Base-by-base conservation (phyloP, 2,329 filamentous ascomycete species). In the Colletotrichum lini region DNA sequence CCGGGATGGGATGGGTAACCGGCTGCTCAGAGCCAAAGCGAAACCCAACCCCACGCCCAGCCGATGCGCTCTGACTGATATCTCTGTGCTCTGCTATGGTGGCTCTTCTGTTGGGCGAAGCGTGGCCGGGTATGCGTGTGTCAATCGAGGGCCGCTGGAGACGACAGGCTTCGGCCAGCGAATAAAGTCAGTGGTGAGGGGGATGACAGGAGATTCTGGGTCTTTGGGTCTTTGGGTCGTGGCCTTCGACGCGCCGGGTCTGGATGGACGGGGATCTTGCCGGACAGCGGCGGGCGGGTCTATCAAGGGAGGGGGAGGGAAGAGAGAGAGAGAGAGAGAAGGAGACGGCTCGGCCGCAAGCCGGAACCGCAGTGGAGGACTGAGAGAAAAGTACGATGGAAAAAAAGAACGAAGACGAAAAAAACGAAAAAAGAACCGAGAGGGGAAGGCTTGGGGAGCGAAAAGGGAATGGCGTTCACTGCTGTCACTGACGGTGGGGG, bases 181-280 rank as follows among this genome's bases (percentile, higher is more conserved):
- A 72, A 70, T 72, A 60, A 70, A 66, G 59, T 72, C 70, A 56
- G 42, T 42, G 70, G 56, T 45, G 58, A 58, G 26, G 21, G 44
- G 47, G 38, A 72, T 60, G 66, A 65, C 65, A 58, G 53, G 65
- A 45, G 58, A 64, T 65, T 56, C 53, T 49, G 69, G 45, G 21
- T 67, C 63, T 49, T 49, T 70, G 50, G 67, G 57, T 45, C 52
- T 63, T 59, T 67, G 57, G 64, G 64, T 68, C 59, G 15, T 60
- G 59, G 38, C 54, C 60, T 35, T 42, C 60, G 66, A 72, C 60
- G 47, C 61, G 70, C 47, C 70, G 59, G 65, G 66, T 70, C 67
- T 70, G 53, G 70, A 38, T 70, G 59, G 66, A 65, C 66, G 70
- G 70, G 70, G 66, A 70, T 72, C 30, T 70, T 70, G 59, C 70